A percentile compares a stretch with the other conserved stretches of the same genome.
phyloP scores from a whole-genome alignment of 1,139 yeast species.

The Hemisphaericaspora xylofermentans region DNA sequence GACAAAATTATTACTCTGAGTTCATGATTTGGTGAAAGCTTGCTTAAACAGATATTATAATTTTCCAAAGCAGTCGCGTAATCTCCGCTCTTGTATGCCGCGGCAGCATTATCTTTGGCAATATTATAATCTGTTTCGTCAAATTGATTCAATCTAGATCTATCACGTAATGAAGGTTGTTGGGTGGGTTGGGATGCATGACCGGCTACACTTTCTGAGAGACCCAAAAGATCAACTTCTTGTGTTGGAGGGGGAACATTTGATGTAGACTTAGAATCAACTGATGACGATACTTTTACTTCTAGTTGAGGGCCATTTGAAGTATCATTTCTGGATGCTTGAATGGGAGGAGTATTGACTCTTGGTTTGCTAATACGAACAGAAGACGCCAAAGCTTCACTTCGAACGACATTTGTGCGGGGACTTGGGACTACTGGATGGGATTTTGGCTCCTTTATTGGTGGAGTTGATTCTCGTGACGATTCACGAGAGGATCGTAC shows the following conservation, averaged over 20 bases:
- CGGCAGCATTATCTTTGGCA: conserved; percentile 60
- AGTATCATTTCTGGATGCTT: background rate
- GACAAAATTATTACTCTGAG: conserved; percentile 68
- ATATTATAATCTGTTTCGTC: conserved; percentile 53
- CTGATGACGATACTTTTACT: conserved; percentile 10
- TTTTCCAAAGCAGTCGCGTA: conserved; percentile 62
- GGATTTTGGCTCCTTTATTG: background rate
- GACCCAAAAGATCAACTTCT: conserved; percentile 29
- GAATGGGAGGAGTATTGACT: conserved; percentile 2
- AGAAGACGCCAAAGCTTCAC: background rate
- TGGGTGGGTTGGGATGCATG: background rate
- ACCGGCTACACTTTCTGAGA: conserved; percentile 5
- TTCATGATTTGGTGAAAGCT: conserved; percentile 66
- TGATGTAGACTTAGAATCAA: conserved; percentile 9
- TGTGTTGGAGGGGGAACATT: conserved; percentile 4
- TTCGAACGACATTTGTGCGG: background rate
- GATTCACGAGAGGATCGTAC: background rate
- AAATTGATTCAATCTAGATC: conserved; percentile 35
- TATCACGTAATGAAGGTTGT: conserved; percentile 12
- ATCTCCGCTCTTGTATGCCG: conserved; percentile 77
- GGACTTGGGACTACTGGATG: conserved; percentile 2
- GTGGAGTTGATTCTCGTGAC: background rate
- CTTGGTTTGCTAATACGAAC: background rate
- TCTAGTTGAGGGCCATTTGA: background rate
- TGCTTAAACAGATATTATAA: conserved; percentile 60